phyloP scores from a whole-genome alignment of 805 yeast species.

The Wickerhamiella slavikovae region DNA sequence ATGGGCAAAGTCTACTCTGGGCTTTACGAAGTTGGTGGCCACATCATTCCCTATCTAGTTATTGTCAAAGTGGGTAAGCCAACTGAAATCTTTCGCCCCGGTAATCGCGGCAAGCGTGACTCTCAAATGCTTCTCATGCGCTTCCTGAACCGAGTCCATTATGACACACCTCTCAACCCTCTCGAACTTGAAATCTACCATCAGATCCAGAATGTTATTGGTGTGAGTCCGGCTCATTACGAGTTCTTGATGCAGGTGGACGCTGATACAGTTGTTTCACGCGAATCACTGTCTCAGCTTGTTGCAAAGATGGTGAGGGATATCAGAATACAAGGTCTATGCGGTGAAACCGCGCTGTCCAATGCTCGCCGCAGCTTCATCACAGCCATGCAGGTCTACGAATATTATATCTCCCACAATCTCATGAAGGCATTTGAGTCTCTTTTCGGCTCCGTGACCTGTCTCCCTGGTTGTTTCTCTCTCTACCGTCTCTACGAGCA shows the following conservation, averaged over 20 bases:
- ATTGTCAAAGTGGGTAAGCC: slow-evolving; percentile 43
- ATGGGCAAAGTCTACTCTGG: slow-evolving; percentile 44
- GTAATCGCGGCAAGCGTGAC: slow-evolving; percentile 47
- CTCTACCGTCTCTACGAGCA: slow-evolving; percentile 36
- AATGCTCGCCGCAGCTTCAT: slow-evolving; percentile 32
- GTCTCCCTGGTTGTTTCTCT: slow-evolving; percentile 46
- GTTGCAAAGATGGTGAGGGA: slow-evolving; percentile 35
- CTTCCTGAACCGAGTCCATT: slow-evolving; percentile 38
- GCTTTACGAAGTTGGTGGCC: slow-evolving; percentile 34
- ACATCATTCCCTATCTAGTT: slow-evolving; percentile 33
- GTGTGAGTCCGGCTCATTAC: slow-evolving; percentile 35
- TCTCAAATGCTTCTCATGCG: slow-evolving; percentile 41
- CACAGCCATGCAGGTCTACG: slow-evolving; percentile 42
- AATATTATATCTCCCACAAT: slow-evolving; percentile 42
- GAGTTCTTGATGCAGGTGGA: slow-evolving; percentile 37
- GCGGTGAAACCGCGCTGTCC: slow-evolving; percentile 40
- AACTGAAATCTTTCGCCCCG: slow-evolving; percentile 34
- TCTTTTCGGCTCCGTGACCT: slow-evolving; percentile 40
- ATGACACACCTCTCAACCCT: slow-evolving; percentile 38
- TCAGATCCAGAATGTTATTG: slow-evolving; percentile 35
- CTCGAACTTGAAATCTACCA: slow-evolving; percentile 34
- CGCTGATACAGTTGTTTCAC: slow-evolving; percentile 40
- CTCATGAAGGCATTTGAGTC: slow-evolving; percentile 44
- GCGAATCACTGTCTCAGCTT: slow-evolving; percentile 34
- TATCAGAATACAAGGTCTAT: slow-evolving; percentile 34